Percentiles rank a stretch among this genome's conserved stretches.
phyloP scores from a whole-genome alignment of 2,329 filamentous ascomycete species.

The Ophiocordyceps camponoti-leonardi region DNA sequence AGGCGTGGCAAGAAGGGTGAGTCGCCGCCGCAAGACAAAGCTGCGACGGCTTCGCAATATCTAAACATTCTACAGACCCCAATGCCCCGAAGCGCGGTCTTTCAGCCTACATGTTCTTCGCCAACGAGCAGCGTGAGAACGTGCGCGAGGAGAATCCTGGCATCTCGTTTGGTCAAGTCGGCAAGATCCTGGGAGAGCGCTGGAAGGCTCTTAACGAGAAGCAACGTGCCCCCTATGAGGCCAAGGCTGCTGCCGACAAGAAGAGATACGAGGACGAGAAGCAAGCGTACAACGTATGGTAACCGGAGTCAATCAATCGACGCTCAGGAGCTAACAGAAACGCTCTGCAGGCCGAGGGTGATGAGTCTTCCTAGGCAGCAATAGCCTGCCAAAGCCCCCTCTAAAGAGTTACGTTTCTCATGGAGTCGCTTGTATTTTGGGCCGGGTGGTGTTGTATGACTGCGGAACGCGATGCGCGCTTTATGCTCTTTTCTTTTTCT shows the following conservation, averaged over 20 bases:
- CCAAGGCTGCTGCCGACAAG: slow-evolving; percentile 94
- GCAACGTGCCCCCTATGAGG: slow-evolving; percentile 86
- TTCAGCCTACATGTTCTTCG: slow-evolving; percentile 99
- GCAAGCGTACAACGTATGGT: slow-evolving; percentile 65
- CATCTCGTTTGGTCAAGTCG: slow-evolving; percentile 96
- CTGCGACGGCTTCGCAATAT: background rate
- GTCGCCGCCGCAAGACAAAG: slow-evolving; percentile 9
- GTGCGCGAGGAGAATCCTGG: slow-evolving; percentile 97
- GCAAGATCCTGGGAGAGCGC: slow-evolving; percentile 93
- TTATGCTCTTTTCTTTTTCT: slow-evolving; percentile 15
- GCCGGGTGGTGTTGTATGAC: slow-evolving; percentile 25
- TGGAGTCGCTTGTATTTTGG: slow-evolving; percentile 18
- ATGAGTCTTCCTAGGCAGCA: slow-evolving; percentile 27
- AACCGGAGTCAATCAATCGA: background rate
- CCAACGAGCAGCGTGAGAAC: slow-evolving; percentile 97
- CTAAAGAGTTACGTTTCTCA: slow-evolving; percentile 2
- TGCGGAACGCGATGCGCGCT: slow-evolving; percentile 20
- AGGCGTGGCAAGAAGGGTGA: slow-evolving; percentile 42
- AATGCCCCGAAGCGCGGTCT: slow-evolving; percentile 99
- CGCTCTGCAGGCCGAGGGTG: slow-evolving; percentile 33
- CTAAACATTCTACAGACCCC: slow-evolving; percentile 45
- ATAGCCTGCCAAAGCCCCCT: background rate
- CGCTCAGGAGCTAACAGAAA: slow-evolving; percentile 10
- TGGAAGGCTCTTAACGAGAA: slow-evolving; percentile 95
- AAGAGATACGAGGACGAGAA: slow-evolving; percentile 99